phyloP scores from a whole-genome alignment of 2,329 filamentous ascomycete species.

The Aureobasidium uvarum region DNA sequence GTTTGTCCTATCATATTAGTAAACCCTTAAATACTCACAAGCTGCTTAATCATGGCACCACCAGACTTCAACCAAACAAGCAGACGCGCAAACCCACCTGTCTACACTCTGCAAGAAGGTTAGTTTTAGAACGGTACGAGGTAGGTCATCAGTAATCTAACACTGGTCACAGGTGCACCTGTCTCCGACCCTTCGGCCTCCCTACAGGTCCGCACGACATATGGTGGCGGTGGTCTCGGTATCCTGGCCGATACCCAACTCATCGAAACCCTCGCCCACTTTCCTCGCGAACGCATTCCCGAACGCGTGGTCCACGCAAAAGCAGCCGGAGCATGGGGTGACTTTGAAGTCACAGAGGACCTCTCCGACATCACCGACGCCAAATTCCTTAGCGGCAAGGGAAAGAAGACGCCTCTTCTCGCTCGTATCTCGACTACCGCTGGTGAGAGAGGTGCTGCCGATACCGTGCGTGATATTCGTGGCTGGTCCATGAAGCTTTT shows the following conservation, averaged over 20 bases:
- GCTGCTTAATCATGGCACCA: not conserved
- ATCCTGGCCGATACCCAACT: conserved; percentile 59
- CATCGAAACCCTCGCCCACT: conserved; percentile 59
- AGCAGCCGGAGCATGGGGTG: conserved; percentile 31
- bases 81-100: conserved; percentile 3
- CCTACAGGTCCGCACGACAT: conserved; percentile 9
- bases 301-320: conserved; percentile 45
- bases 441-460: conserved; percentile 48
- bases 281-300: conserved; percentile 61
- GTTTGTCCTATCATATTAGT: not conserved
- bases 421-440: conserved; percentile 51
- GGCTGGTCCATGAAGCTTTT: conserved; percentile 54
- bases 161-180: not conserved
- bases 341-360: conserved; percentile 60
- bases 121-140: not conserved
- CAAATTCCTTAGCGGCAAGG: conserved; percentile 53
- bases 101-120: conserved; percentile 23
- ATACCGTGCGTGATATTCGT: conserved; percentile 51
- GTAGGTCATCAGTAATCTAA: not conserved
- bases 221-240: conserved; percentile 42
- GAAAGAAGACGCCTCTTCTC: conserved; percentile 54
- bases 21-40: too few relatives aligned
- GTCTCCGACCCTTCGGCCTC: conserved; percentile 17
- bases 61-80: conserved; percentile 1
- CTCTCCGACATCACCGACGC: conserved; percentile 57